Conservation (phyloP, 2,329 filamentous ascomycete species). For the Apiospora sp. region DNA sequence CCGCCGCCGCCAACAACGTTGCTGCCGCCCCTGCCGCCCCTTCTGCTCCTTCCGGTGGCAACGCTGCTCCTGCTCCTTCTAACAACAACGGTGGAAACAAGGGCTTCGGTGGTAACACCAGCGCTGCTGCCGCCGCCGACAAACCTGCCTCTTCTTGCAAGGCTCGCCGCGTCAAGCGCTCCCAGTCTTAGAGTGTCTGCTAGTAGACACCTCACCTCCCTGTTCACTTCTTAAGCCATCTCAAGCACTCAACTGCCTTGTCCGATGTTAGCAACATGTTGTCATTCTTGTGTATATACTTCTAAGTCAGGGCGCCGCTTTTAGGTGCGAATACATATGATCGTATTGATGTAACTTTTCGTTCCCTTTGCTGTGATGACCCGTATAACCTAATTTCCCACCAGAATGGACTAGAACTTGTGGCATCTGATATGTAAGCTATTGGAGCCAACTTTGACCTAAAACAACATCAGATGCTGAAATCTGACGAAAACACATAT, state of each 20-base stretch:
- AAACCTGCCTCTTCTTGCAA: neutral
- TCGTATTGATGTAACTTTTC: neutral
- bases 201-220: neutral
- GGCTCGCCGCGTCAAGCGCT: slow-evolving; percentile 2
- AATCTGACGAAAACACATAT: too few relatives aligned
- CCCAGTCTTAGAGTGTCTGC: neutral
- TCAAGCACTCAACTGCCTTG: neutral
- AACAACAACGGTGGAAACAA: neutral
- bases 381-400: neutral
- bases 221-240: neutral
- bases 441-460: neutral
- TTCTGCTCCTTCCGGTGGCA: neutral
- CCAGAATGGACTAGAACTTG: too few relatives aligned
- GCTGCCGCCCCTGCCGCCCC: neutral
- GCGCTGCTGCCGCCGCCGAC: neutral
- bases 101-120: neutral
- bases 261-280: slow-evolving; percentile 11
- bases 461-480: too few relatives aligned
- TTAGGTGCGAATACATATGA: slow-evolving; percentile 21
- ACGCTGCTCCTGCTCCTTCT: neutral
- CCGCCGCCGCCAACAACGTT: neutral
- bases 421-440: neutral
- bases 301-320: neutral
- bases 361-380: neutral
- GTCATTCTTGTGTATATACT: slow-evolving; percentile 22